These are phyloP conservation scores for Fusarium staphyleae DNA, from an alignment of 2,329 filamentous ascomycete genomes.

Conservation along the genomic window DNA sequence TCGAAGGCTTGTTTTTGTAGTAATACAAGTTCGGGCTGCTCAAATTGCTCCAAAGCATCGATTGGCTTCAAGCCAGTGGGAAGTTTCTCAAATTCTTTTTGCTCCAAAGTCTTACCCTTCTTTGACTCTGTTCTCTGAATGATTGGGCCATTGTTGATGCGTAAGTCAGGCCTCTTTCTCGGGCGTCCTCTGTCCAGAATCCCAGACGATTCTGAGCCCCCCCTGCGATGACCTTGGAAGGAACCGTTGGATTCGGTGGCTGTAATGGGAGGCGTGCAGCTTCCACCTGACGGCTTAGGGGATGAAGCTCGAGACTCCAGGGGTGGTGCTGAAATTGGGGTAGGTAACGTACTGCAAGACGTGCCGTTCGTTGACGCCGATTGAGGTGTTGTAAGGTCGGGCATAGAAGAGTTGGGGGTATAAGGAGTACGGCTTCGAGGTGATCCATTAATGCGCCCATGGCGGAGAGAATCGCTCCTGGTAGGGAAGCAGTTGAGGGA, in stretches of 20 bases:
- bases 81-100: constrained; percentile 66
- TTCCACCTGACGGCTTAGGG: constrained; percentile 54
- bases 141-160: constrained; percentile 47
- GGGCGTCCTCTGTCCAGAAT: constrained; percentile 70
- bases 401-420: constrained; percentile 45
- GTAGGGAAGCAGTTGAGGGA: constrained; percentile 56
- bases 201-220: constrained; percentile 63
- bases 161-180: constrained; percentile 58
- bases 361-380: constrained; percentile 51
- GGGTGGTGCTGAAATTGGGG: constrained; percentile 58
- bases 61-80: constrained; percentile 63
- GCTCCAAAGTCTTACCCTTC: constrained; percentile 58
- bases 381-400: constrained; percentile 52
- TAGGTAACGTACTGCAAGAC: constrained; percentile 53
- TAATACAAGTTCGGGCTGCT: constrained; percentile 55
- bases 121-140: constrained; percentile 52
- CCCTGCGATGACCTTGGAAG: constrained; percentile 54
- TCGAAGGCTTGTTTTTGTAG: constrained; percentile 68
- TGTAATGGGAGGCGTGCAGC: constrained; percentile 39
- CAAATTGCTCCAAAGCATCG: constrained; percentile 60
- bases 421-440: constrained; percentile 54
- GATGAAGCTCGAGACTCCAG: constrained; percentile 52
- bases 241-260: constrained; percentile 19
- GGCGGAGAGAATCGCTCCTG: constrained; percentile 53
- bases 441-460: constrained; percentile 55